phyloP scores from a whole-genome alignment of 202 grass and related monocot species.

The Setaria italica region DNA sequence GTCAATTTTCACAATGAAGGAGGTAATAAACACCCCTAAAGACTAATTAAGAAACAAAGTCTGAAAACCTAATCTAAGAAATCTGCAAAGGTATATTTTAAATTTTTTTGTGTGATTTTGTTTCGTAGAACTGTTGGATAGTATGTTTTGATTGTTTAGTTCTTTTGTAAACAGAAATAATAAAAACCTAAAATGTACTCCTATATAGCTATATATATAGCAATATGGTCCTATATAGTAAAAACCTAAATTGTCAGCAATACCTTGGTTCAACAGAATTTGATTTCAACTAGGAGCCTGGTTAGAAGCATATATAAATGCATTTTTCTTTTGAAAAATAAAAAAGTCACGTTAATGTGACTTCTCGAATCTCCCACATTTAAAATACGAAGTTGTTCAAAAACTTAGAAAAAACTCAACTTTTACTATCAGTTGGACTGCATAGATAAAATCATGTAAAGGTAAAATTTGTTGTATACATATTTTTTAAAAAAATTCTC shows the following conservation, averaged over 20 bases:
- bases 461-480: not conserved
- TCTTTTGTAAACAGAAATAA: not conserved
- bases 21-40: not conserved
- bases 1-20: not conserved
- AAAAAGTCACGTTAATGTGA: not conserved
- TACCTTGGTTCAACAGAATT: not conserved
- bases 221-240: not conserved
- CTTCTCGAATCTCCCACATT: not conserved
- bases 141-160: not conserved
- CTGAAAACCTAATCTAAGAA: not conserved
- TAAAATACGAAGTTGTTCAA: not conserved
- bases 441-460: not conserved
- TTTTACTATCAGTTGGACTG: not conserved
- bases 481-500: no score
- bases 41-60: not conserved
- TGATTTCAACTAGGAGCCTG: not conserved
- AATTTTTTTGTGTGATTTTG: not conserved
- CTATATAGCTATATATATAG: not conserved
- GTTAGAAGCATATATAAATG: not conserved
- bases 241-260: not conserved
- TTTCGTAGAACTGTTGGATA: not conserved
- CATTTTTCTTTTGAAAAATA: not conserved
- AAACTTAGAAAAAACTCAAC: not conserved
- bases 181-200: no score
- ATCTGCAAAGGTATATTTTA: not conserved